phyloP scores from a whole-genome alignment of 2,329 filamentous ascomycete genomes.

The Fusarium anguioides region DNA sequence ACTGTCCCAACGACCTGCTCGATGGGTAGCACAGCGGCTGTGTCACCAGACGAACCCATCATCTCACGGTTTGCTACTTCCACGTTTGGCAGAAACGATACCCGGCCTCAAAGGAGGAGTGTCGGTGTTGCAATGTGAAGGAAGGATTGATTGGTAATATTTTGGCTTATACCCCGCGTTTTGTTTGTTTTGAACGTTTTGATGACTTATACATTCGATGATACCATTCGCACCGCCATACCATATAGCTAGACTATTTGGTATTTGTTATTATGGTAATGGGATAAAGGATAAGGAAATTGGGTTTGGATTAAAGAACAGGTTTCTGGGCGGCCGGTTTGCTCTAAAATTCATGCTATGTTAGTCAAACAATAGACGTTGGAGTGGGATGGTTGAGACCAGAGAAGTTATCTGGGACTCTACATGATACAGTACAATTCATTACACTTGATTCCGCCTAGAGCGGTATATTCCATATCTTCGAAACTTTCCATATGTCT shows the following conservation, averaged over 20 bases:
- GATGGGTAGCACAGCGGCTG: slow-evolving; percentile 57
- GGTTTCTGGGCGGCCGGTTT: slow-evolving; percentile 30
- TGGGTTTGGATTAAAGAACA: neutral
- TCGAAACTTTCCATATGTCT: neutral
- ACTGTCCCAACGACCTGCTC: slow-evolving; percentile 63
- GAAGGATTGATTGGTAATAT: slow-evolving; percentile 26
- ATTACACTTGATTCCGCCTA: slow-evolving; percentile 5
- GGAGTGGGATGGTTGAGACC: neutral
- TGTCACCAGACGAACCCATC: slow-evolving; percentile 54
- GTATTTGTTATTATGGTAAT: slow-evolving; percentile 15
- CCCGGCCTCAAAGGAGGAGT: slow-evolving; percentile 30
- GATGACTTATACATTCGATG: slow-evolving; percentile 39
- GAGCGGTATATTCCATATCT: neutral
- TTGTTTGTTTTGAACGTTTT: slow-evolving; percentile 31
- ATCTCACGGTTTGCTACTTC: slow-evolving; percentile 48
- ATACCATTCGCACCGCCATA: slow-evolving; percentile 38
- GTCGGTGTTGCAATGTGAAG: slow-evolving; percentile 48
- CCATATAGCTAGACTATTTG: slow-evolving; percentile 37
- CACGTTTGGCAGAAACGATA: slow-evolving; percentile 47
- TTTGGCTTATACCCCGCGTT: slow-evolving; percentile 32
- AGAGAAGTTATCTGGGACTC: neutral
- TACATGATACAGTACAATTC: slow-evolving; percentile 9
- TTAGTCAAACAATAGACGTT: slow-evolving; percentile 6
- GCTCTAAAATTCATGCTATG: slow-evolving; percentile 28
- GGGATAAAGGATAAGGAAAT: slow-evolving; percentile 14